phyloP scores from a whole-genome alignment of 106 monocot genomes.

The Allium fistulosum region DNA sequence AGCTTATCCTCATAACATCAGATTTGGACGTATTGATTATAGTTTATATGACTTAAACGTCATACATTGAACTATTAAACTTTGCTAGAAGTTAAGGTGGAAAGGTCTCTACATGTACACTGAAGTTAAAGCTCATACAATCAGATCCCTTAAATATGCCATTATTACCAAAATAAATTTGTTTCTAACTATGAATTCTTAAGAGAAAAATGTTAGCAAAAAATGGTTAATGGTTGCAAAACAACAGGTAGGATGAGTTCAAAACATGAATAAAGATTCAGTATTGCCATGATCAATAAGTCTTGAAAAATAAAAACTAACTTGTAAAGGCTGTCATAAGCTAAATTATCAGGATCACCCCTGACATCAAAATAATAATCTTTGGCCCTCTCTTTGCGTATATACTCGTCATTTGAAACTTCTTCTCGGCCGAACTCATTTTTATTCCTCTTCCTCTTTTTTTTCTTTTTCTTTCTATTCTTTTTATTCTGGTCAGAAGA shows the following conservation, averaged over 20 bases:
- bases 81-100: too few species aligned
- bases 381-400: conserved; percentile 28
- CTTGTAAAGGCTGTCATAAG: conserved; percentile 83
- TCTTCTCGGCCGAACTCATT: conserved; percentile 1
- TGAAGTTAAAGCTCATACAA: too few species aligned
- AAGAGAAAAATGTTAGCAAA: not conserved
- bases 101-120: too few species aligned
- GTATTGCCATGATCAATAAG: not conserved
- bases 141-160: too few species aligned
- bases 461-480: conserved; percentile 33
- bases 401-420: conserved; percentile 6
- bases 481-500: conserved; percentile 7
- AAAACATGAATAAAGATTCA: not conserved
- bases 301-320: not conserved
- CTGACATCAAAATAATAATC: conserved; percentile 70
- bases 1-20: too few species aligned
- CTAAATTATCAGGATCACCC: conserved; percentile 87
- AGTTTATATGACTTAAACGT: too few species aligned
- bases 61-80: too few species aligned
- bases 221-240: not conserved
- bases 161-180: not conserved
- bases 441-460: conserved; percentile 22
- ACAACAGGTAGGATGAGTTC: too few species aligned
- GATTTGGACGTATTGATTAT: too few species aligned
- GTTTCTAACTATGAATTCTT: not conserved